A percentile compares a stretch with the other conserved stretches of the same genome.
These are phyloP conservation scores for Fusarium coicis DNA, from an alignment of 2,329 filamentous ascomycete species.

Conservation along the genomic window DNA sequence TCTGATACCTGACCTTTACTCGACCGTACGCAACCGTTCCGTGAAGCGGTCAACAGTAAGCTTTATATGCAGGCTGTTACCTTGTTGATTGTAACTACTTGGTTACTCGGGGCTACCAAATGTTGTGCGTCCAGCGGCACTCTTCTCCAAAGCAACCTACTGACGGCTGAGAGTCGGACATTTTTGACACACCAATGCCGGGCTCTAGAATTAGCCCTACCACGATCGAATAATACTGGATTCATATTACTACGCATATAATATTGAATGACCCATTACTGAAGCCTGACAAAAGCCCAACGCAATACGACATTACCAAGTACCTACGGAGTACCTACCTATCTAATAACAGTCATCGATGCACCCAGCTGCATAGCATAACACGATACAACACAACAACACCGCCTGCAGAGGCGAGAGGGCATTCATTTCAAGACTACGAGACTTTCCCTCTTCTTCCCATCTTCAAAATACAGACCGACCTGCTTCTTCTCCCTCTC, in stretches of 20 bases:
- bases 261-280: slow-evolving; percentile 16
- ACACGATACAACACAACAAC: slow-evolving; percentile 20
- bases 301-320: slow-evolving; percentile 17
- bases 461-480: slow-evolving; percentile 19
- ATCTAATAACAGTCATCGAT: background rate
- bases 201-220: slow-evolving; percentile 25
- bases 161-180: slow-evolving; percentile 27
- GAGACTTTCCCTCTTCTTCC: slow-evolving; percentile 13
- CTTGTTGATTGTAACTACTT: slow-evolving; percentile 34
- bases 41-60: slow-evolving; percentile 29
- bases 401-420: slow-evolving; percentile 13
- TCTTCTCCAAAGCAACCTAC: slow-evolving; percentile 8
- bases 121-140: slow-evolving; percentile 23
- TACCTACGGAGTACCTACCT: background rate
- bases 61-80: slow-evolving; percentile 7
- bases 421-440: slow-evolving; percentile 21
- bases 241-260: slow-evolving; percentile 2
- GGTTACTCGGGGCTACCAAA: slow-evolving; percentile 29
- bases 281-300: slow-evolving; percentile 33
- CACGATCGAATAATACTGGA: slow-evolving; percentile 23
- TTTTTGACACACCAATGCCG: slow-evolving; percentile 27
- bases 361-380: slow-evolving; percentile 11
- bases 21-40: background rate
- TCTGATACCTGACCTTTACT: slow-evolving; percentile 21
- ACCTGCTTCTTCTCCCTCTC: background rate